These are phyloP conservation scores for Calonectria hawksworthii DNA, from an alignment of 2,329 filamentous ascomycete species.

Conservation along the genomic window DNA sequence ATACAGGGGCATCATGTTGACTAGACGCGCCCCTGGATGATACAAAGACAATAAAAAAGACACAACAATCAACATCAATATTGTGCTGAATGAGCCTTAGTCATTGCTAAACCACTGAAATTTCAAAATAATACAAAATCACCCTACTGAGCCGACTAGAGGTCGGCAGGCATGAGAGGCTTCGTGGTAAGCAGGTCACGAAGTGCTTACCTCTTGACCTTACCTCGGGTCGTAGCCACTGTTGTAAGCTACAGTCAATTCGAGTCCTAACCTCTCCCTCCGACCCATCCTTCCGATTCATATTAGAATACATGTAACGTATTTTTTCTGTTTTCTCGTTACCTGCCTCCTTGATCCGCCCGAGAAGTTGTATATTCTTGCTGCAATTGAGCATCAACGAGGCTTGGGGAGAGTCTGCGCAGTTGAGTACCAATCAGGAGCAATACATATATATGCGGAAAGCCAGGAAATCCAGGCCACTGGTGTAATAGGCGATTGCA, in stretches of 20 bases:
- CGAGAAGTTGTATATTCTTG: conserved; percentile 8
- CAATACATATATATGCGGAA: neutral
- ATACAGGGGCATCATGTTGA: conserved; percentile 49
- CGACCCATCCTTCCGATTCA: conserved; percentile 37
- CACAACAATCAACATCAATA: conserved; percentile 33
- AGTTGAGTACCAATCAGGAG: conserved; percentile 16
- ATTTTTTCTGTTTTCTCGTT: conserved; percentile 27
- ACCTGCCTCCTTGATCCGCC: conserved; percentile 41
- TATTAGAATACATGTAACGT: conserved; percentile 48
- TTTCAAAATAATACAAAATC: conserved; percentile 45
- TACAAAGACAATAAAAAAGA: conserved; percentile 30
- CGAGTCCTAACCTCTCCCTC: conserved; percentile 25
- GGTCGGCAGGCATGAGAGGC: conserved; percentile 31
- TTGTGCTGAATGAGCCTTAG: conserved; percentile 9
- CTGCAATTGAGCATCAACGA: conserved; percentile 17
- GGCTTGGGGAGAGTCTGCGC: conserved; percentile 9
- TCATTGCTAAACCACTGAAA: conserved; percentile 29
- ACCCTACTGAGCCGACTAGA: conserved; percentile 35
- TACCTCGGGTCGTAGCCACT: conserved; percentile 55
- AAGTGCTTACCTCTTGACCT: conserved; percentile 69
- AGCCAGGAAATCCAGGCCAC: conserved; percentile 3
- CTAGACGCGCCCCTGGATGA: conserved; percentile 45
- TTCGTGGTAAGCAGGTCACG: conserved; percentile 53
- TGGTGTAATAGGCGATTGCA: neutral
- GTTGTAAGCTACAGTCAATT: conserved; percentile 37